These are phyloP conservation scores for Suillus fuscotomentosus DNA, from an alignment of 768 basidiomycete genomes.

Conservation along the genomic window DNA sequence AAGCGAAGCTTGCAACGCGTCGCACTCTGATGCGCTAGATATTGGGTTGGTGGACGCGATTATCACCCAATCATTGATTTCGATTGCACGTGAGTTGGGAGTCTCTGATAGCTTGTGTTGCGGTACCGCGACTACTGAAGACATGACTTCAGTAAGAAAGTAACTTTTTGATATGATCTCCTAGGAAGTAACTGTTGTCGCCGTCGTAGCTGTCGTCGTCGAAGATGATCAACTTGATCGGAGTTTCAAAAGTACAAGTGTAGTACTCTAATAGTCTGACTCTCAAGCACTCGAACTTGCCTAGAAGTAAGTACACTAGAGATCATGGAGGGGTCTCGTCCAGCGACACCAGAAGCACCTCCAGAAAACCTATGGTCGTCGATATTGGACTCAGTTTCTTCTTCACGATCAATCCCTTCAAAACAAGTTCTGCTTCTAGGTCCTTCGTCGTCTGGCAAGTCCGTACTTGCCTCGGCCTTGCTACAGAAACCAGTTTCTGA, in stretches of 20 bases:
- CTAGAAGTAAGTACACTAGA: not conserved
- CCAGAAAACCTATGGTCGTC: slow-evolving; percentile 90
- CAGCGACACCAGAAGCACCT: slow-evolving; percentile 70
- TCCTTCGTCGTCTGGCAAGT: slow-evolving; percentile 77
- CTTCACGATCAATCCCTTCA: slow-evolving; percentile 75
- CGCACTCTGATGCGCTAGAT: slow-evolving; percentile 73
- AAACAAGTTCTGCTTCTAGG: slow-evolving; percentile 89
- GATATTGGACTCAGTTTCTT: slow-evolving; percentile 86
- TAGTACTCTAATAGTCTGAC: not conserved
- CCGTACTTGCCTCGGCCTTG: slow-evolving; percentile 66
- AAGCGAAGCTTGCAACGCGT: slow-evolving; percentile 60
- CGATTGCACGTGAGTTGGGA: slow-evolving; percentile 66
- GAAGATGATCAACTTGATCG: slow-evolving; percentile 13
- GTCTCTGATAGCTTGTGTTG: slow-evolving; percentile 67
- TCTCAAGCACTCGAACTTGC: not conserved
- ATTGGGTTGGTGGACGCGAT: slow-evolving; percentile 74
- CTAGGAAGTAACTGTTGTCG: not conserved
- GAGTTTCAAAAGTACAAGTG: slow-evolving; percentile 23
- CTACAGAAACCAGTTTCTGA: slow-evolving; percentile 64
- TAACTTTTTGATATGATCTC: slow-evolving; percentile 1
- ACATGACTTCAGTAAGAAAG: slow-evolving; percentile 30
- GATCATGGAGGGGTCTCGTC: slow-evolving; percentile 45
- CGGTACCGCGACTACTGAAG: slow-evolving; percentile 49
- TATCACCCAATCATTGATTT: slow-evolving; percentile 67
- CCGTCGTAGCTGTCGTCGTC: slow-evolving; percentile 6